Conservation (phyloP, 805 yeast species). For the Geotrichum ghanense region DNA sequence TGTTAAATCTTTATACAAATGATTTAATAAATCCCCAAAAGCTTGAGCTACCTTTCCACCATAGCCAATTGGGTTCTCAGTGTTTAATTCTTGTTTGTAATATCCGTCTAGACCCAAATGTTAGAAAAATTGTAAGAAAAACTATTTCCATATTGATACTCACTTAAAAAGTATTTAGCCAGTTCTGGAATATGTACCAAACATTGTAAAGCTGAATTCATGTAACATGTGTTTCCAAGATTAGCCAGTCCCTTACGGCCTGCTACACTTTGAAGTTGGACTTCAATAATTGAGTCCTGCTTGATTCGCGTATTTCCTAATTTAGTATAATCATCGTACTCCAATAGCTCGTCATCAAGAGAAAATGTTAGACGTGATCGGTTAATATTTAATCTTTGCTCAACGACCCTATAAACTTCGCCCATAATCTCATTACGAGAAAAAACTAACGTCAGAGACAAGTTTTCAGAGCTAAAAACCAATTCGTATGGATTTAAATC, state of each 20-base stretch:
- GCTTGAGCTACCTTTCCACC: constrained; percentile 69
- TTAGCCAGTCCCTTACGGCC: constrained; percentile 59
- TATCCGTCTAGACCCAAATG: constrained; percentile 29
- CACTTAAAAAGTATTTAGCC: constrained; percentile 51
- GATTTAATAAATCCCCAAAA: constrained; percentile 58
- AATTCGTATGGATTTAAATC: neutral
- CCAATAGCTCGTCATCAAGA: neutral
- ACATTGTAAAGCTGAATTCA: constrained; percentile 92
- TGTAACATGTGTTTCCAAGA: constrained; percentile 85
- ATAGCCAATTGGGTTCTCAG: constrained; percentile 74
- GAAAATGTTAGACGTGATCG: neutral
- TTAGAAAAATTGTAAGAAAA: neutral
- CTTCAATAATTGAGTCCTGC: neutral
- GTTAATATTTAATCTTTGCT: neutral
- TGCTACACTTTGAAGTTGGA: constrained; percentile 1
- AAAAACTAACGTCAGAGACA: neutral
- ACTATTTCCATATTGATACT: constrained; percentile 2
- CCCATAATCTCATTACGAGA: neutral
- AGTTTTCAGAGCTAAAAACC: neutral
- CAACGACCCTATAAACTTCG: neutral
- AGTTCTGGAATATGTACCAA: constrained; percentile 73
- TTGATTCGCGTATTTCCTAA: neutral
- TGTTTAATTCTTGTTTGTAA: constrained; percentile 56
- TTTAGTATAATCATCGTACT: neutral
- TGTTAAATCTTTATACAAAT: constrained; percentile 19